These are phyloP conservation scores for Wickerhamomyces chaumierensis DNA, from an alignment of 805 yeast genomes.

Conservation along the genomic window DNA sequence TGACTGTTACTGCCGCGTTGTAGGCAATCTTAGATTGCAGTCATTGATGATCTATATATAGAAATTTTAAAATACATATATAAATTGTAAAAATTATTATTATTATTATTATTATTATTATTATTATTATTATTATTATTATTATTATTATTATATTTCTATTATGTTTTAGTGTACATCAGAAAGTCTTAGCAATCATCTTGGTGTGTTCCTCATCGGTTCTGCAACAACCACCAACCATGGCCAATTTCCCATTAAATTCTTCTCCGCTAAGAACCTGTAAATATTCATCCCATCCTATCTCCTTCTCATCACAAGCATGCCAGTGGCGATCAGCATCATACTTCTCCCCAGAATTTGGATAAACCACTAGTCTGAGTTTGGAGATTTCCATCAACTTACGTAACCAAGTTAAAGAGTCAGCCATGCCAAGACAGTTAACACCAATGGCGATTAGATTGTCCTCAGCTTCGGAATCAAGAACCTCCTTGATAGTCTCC, in stretches of 20 bases:
- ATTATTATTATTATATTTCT: no score
- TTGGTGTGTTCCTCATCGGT: constrained; percentile 24
- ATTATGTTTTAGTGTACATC: no score
- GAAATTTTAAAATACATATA: no score
- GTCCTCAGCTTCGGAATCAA: constrained; percentile 7
- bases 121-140: no score
- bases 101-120: no score
- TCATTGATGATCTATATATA: no score
- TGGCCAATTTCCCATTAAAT: constrained; percentile 25
- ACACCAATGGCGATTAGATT: constrained; percentile 38
- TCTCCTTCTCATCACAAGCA: constrained; percentile 11
- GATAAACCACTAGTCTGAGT: constrained; percentile 45
- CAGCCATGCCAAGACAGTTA: constrained; percentile 48
- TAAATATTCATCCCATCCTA: constrained; percentile 28
- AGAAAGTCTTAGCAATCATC: no score
- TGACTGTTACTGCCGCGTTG: constrained; percentile 91
- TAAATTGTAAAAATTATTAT: no score
- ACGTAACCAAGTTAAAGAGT: constrained; percentile 29
- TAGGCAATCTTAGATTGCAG: no score
- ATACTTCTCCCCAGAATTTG: constrained; percentile 66
- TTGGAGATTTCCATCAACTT: constrained; percentile 13
- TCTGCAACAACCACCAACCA: constrained; percentile 72
- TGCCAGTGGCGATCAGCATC: constrained; percentile 29
- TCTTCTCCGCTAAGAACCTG: constrained; percentile 24
- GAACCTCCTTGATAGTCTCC: constrained; percentile 19